Evolutionary conservation across 306 rosid species (phyloP).

Genomic region (Notholithocarpus densiflorus): DNA sequence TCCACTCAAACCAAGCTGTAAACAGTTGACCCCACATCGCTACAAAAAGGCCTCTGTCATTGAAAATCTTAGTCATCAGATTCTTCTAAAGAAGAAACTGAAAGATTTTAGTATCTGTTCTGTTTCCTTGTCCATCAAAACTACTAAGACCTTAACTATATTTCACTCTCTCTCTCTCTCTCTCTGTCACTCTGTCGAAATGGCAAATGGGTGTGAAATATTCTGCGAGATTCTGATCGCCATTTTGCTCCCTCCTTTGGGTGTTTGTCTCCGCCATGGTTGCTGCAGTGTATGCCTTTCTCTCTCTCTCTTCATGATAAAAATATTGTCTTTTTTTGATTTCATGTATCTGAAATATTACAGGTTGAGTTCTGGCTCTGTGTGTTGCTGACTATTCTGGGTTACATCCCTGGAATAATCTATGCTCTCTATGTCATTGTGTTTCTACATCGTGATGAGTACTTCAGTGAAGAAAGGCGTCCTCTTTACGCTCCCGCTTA

Average conservation of each 20-base stretch:
- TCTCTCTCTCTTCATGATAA: neutral
- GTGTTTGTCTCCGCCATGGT: constrained; percentile 81
- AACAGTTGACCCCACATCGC: too few species aligned
- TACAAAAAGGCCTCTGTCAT: too few species aligned
- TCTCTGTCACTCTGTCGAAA: neutral
- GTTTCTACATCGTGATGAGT: constrained; percentile 78
- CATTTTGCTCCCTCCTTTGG: constrained; percentile 65
- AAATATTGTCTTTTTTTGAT: neutral
- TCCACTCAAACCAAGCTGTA: too few species aligned
- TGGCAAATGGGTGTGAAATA: constrained; percentile 60
- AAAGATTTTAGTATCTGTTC: too few species aligned
- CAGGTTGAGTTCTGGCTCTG: constrained; percentile 86
- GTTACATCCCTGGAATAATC: constrained; percentile 88
- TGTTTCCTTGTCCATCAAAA: too few species aligned
- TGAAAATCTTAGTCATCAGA: too few species aligned
- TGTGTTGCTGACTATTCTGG: constrained; percentile 73
- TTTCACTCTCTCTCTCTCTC: too few species aligned
- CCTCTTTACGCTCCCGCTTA: constrained; percentile 51
- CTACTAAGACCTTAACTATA: too few species aligned
- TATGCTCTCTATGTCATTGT: constrained; percentile 85
- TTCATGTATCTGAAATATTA: neutral
- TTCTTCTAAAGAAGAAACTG: too few species aligned
- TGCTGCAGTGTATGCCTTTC: constrained; percentile 62
- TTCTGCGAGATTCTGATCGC: constrained; percentile 71
- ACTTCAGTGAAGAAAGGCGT: constrained; percentile 77